Percentiles rank a stretch among this genome's conserved stretches.
phyloP scores from a whole-genome alignment of 306 rosid genomes.

The Alnus glutinosa region DNA sequence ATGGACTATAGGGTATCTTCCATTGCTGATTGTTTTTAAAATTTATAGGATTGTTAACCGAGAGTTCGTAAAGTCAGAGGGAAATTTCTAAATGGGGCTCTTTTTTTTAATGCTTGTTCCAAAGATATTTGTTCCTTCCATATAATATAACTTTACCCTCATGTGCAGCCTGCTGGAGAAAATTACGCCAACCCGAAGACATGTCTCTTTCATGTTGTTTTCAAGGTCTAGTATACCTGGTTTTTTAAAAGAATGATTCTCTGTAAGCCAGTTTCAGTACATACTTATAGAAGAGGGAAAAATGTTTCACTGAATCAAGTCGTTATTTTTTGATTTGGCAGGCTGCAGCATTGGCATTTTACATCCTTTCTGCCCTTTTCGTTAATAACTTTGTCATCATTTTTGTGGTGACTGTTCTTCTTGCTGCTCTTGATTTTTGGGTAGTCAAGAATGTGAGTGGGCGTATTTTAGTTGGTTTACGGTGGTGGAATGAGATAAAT shows the following conservation, averaged over 20 bases:
- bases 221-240: slow-evolving; percentile 60
- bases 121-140: slow-evolving; percentile 3
- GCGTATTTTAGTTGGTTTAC: slow-evolving; percentile 90
- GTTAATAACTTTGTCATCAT: slow-evolving; percentile 89
- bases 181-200: slow-evolving; percentile 94
- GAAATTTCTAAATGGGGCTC: not conserved
- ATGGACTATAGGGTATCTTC: not conserved
- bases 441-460: slow-evolving; percentile 99
- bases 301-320: not conserved
- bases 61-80: not conserved
- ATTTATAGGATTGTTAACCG: not conserved
- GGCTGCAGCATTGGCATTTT: slow-evolving; percentile 94
- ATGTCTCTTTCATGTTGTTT: slow-evolving; percentile 91
- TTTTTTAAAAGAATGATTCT: not conserved
- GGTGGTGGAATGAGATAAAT: slow-evolving; percentile 99
- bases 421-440: slow-evolving; percentile 97
- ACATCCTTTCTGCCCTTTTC: slow-evolving; percentile 87
- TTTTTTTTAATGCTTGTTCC: not conserved
- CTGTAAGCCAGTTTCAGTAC: slow-evolving; percentile 12
- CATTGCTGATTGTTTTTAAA: not conserved
- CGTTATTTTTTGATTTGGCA: slow-evolving; percentile 35
- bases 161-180: slow-evolving; percentile 75
- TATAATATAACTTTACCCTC: slow-evolving; percentile 19
- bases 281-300: not conserved
- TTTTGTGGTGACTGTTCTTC: slow-evolving; percentile 96